Base-by-base conservation (phyloP, 2,329 filamentous ascomycete genomes). In the Aspergillus phoenicis region DNA sequence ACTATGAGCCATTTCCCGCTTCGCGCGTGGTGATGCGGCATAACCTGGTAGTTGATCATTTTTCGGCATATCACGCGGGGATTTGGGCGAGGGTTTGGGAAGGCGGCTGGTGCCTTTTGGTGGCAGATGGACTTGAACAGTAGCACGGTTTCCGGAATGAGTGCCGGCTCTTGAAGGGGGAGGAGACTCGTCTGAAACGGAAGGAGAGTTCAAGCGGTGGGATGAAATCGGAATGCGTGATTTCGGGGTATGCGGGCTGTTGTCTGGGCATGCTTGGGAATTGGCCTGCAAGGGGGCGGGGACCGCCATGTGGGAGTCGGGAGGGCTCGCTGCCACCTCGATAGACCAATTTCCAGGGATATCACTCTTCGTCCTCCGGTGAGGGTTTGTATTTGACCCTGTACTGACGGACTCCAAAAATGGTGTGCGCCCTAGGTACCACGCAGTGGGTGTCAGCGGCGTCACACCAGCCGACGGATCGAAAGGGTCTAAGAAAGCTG, bases 401-500 rank as follows among this genome's bases (percentile, higher is more conserved):
- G 64, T 66, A 52, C 74, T 74, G 20, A 78, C 72, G 22, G 73
- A 75, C 60, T 82, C 80, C 20, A 82, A 68, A 43, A 77, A 77
- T 30, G 78, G 75, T 13, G 77, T 76, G 17, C 76, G 75, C 43
- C 79, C 81, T 28, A 79, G 81, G 74, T 89, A 89, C 86, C 87
- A 90, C 60, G 87, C 86, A 45, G 85, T 87, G 10, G 89, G 87
- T 4, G 89, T 91, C 13, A 84, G 77, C 13, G 87, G 85, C 64
- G 89, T 85, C 59, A 79, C 73, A 63, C 85, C 83, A 41, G 81
- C 60, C n/a, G 69, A 65, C 17, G 60, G 70, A 43, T 71, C 74
- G 61, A 62, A 73, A 63, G 68, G 78, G 70, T 76, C 79, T 54
- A 74, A 63, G 63, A 78, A 75, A 59, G 77, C 76, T 10, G 80